phyloP scores from a whole-genome alignment of 1,139 yeast species.

The Scheffersomyces stambukii region DNA sequence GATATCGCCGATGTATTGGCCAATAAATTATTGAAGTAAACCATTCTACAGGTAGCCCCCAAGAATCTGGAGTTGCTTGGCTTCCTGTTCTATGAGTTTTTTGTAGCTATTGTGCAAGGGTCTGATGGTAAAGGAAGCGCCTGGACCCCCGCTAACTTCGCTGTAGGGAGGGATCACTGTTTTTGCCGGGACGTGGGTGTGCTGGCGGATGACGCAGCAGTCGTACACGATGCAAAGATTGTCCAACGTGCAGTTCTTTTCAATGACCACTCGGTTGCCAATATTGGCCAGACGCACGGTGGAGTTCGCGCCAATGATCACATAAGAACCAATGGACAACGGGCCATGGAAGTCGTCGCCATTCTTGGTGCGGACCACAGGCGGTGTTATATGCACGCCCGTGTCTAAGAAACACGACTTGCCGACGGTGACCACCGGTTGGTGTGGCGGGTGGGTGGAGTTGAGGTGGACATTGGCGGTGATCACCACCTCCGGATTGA shows the following conservation, averaged over 20 bases:
- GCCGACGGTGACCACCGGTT: constrained; percentile 32
- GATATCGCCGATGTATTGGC: too few relatives aligned
- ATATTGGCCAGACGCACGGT: constrained; percentile 43
- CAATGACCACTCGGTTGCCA: constrained; percentile 58
- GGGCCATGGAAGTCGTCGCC: constrained; percentile 19
- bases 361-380: constrained; percentile 18
- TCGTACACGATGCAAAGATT: constrained; percentile 55
- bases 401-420: constrained; percentile 41
- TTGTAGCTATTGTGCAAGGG: constrained; percentile 39
- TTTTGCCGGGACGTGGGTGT: constrained; percentile 50
- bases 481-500: constrained; percentile 18
- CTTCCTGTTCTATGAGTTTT: constrained; percentile 37
- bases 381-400: constrained; percentile 29
- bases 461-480: constrained; percentile 20
- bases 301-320: constrained; percentile 45
- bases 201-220: constrained; percentile 50
- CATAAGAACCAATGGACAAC: constrained; percentile 55
- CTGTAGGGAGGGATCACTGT: constrained; percentile 61
- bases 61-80: constrained; percentile 30
- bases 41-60: constrained; percentile 3
- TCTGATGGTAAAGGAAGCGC: constrained; percentile 22
- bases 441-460: constrained; percentile 11
- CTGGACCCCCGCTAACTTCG: constrained; percentile 42
- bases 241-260: constrained; percentile 33
- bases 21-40: neutral